Base-by-base conservation (phyloP, 1,139 yeast genomes). In the Geotrichum cucujoidarum region DNA sequence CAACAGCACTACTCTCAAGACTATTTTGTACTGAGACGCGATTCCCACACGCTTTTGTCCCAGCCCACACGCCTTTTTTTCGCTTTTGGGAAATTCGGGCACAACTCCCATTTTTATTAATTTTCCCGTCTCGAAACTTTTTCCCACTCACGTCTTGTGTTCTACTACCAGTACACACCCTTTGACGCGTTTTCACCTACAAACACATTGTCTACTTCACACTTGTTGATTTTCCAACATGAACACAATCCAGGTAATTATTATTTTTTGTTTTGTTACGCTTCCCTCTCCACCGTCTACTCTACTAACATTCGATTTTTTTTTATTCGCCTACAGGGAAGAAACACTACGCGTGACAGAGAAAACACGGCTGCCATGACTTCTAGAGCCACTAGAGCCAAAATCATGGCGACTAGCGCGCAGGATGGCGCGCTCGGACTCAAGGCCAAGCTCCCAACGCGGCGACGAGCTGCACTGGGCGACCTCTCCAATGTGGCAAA, bases 401-500 rank as follows among this genome's bases (percentile, higher is more conserved):
- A 47, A 30, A 4, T 36, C 4, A 30, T 30, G 18, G 40, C 43
- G 8, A 27, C 43, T n/a, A 40, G 17, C 22, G 24, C 29, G 21
- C 14, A 21, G 5, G 45, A 25, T 21, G 38, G 36, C 10, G 16
- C 40, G n/a, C 22, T 45, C 18, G 30, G 18, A n/a, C 18, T 27
- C 5, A 18, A 16, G 10, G 29, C 30, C 27, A 36, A 22, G 18
- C 29, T 22, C 18, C 40, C 30, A 8, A 7, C 40, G 13, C 38
- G 46, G 14, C 44, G 40, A n/a, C 40, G 48, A 22, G 48, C 48
- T 16, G 48, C 40, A 17, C 39, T 45, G 8, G 48, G 35, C 10
- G 48, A 45, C 16, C 31, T 45, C 13, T 39, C 44, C 11, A 45
- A 45, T 17, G 32, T 38, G 6, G 27, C 45, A 1, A 45, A 58